Evolutionary conservation across 495 filamentous ascomycete species (phyloP), one percentile per base, ranked within the genome.

Genomic region (Cercophora scortea): DNA sequence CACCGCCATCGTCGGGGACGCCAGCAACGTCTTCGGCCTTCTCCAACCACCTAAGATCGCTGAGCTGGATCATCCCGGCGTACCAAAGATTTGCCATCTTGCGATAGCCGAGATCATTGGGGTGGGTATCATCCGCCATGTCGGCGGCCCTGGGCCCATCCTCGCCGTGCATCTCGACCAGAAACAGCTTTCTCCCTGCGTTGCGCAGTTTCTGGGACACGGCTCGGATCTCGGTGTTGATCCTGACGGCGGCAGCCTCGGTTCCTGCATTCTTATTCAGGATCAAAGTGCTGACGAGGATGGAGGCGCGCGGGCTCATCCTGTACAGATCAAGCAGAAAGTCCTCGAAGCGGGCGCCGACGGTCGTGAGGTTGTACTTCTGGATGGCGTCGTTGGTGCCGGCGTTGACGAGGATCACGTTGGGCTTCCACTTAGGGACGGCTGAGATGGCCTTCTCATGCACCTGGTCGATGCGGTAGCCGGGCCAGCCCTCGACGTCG

Each of bases 1-100:
- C n/a, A 8, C 40, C 53, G 2, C 61, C 62, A 25, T 60, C 49
- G 15, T 66, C 59, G 10, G 56, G 61, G 15, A 63, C 10, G 0
- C 60, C 58, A 17, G 15, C 4, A 13, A 63, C 58, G 6, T 25
- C 6, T 52, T 68, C 63, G 0, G 65, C 53, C 25, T 34, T 16
- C 49, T 60, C 50, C 34, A 69, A 17, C 48, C 51, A 47, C 56
- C 74, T 51, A 44, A 35, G 12, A 50, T 54, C 34, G 19, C 57
- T 57, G 0, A 63, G 67, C 35, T 57, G 47, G 48, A 64, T 48
- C 15, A 81, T 62, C 5, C 68, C 77, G 0, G 57, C 60, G 59
- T 65, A 76, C 72, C 73, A 83, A 0, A 82, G 63, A 2, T 68
- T 56, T 9, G 79, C 75, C 79, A 83, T 81, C 58, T 74, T 71